Base-by-base conservation (phyloP, 345 rosid genomes). In the Citrus unshiu region DNA sequence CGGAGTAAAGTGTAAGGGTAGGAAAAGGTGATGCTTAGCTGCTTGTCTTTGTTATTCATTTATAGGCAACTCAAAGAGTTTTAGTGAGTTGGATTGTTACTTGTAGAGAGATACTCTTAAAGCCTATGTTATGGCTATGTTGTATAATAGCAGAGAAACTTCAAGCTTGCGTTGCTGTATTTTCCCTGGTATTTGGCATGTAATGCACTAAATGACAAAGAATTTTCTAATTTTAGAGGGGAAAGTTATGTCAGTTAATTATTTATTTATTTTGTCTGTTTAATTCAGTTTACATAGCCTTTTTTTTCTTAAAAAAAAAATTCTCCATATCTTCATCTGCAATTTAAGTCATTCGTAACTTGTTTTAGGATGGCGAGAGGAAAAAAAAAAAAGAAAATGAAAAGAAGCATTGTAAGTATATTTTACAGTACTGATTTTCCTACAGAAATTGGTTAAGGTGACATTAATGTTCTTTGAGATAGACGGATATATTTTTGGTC, bases 21-120 rank as follows among this genome's bases (percentile, higher is more conserved):
- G 80, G 77, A 78, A 49, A 61, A 82, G 61, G 70, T 71, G 58
- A 74, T 40, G 49, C 10, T 60, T 57, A 4, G 43, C 6, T n/a
- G 0, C 22, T 54, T 58, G 18, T 24, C 6, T 3, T 60, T 30
- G 19, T 18, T 30, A 0, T 9, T 49, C 29, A 24, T 70, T 43
- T n/a, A 0, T 59, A 34, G 54, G 63, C 37, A 62, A 19, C 30
- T 27, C 16, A n/a, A 13, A 21, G 19, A 8, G 10, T 7, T 39
- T 39, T 9, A 39, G 16, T 22, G 0, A 49, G 71, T 71, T 78
- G 5, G 75, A 24, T 46, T 49, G 22, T 30, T 6, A 12, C 32
- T 77, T 56, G 19, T 14, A 6, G 27, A 27, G 24, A 51, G 24
- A 62, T 54, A 62, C 25, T 35, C 7, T 35, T 35, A 37, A 37